Conservation (phyloP, 179 eudicot genomes). For the Drosera spatulata region DNA sequence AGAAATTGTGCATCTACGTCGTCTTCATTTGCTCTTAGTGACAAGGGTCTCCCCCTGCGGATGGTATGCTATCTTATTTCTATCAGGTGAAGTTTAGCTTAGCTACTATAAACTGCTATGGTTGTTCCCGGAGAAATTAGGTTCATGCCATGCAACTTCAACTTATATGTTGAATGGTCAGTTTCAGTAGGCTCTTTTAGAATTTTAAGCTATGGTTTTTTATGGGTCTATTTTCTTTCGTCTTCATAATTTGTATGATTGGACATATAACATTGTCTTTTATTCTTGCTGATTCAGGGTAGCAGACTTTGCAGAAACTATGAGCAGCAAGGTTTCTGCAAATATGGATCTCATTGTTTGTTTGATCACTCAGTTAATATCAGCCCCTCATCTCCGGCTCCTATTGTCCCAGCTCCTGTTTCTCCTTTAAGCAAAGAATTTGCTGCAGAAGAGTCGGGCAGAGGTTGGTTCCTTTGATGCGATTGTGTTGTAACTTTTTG, state of each 20-base stretch:
- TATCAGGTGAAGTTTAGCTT: not conserved
- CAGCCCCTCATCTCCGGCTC: conserved; percentile 8
- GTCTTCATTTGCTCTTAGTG: conserved; percentile 16
- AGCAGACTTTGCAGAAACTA: conserved; percentile 32
- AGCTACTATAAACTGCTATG: not conserved
- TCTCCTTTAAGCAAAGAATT: conserved; percentile 5
- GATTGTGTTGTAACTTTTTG: conserved; percentile 6
- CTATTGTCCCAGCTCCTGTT: conserved; percentile 9
- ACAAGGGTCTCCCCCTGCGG: conserved; percentile 34
- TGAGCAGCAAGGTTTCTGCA: conserved; percentile 35
- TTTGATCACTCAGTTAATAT: conserved; percentile 25
- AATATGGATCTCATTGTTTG: conserved; percentile 24
- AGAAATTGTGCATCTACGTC: conserved; percentile 17
- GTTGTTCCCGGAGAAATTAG: not conserved
- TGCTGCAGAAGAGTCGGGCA: conserved; percentile 20
- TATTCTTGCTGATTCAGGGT: conserved; percentile 19
- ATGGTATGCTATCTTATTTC: conserved; percentile 23
- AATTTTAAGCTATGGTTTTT: not conserved
- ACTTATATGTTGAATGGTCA: not conserved
- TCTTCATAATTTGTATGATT: not conserved
- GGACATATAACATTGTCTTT: not conserved
- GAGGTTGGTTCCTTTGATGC: conserved; percentile 26
- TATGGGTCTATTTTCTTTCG: not conserved
- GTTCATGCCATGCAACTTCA: not conserved
- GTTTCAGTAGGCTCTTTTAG: not conserved